Base-by-base conservation (phyloP, 257 asterid genomes). In the Solanum chmielewskii region DNA sequence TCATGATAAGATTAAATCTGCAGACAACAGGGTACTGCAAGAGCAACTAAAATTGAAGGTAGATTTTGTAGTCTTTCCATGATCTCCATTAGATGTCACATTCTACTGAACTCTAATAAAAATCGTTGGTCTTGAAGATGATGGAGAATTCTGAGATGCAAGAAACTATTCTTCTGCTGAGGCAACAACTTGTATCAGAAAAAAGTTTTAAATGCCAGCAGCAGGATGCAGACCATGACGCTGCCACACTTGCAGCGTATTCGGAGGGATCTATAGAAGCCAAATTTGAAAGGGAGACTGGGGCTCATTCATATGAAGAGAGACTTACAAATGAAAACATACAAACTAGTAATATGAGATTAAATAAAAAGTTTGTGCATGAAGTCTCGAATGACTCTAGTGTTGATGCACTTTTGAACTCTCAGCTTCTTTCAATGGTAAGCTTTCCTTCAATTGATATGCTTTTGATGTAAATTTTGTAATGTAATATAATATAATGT, bases 21-120 rank as follows among this genome's bases (percentile, higher is more conserved):
- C 98, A 49, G 98, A 94, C 88, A 93, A 95, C 93, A 92, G 98
- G 91, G 93, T 95, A 87, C 98, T 95, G 86, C 98, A 95, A 91
- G 98, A 95, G 90, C 98, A 95, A 90, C 93, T 95, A 71, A 91
- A 91, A 87, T 88, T 85, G 69, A 95, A 94, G 98, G 98, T 95
- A 90, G 88, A 74, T 69, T 69, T 73, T 76, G 82, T 74, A 23
- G 66, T 83, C 80, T 85, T 81, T 35, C 23, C 13, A 71, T 89
- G 23, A 77, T 78, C 21, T 25, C 29, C 83, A 33, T 84, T 59
- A 33, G 85, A 7, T 75, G 62, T 78, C 60, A 42, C 85, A 52
- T 78, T 64, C 90, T 76, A 85, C 66, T 69, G 66, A 71, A 62
- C 31, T 41, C 64, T 86, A 87, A 86, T 62, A 31, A 71, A 69